These are phyloP conservation scores for Aspergillus bombycis DNA, from an alignment of 2,329 filamentous ascomycete genomes.

Conservation along the genomic window DNA sequence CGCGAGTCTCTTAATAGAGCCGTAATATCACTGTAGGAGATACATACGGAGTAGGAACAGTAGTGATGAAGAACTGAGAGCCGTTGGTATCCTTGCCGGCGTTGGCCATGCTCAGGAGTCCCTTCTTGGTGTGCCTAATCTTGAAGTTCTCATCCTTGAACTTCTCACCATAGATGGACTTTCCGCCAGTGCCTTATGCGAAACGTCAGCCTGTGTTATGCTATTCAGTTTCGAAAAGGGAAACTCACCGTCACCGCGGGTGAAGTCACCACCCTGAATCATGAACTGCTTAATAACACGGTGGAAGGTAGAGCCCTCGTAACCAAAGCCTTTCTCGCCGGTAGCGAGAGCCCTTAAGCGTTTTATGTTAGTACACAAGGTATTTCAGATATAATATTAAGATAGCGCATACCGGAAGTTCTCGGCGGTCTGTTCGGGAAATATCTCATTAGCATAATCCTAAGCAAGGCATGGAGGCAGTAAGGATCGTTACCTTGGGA, in stretches of 20 bases:
- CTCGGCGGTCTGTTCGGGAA: constrained; percentile 59
- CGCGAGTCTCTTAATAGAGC: background rate
- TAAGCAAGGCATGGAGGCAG: background rate
- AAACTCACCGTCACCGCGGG: constrained; percentile 58
- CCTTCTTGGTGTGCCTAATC: constrained; percentile 68
- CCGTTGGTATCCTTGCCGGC: constrained; percentile 67
- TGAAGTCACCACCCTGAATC: constrained; percentile 73
- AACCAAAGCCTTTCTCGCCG: constrained; percentile 69
- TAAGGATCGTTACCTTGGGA: constrained; percentile 55
- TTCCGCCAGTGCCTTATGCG: constrained; percentile 62
- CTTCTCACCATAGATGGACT: constrained; percentile 69
- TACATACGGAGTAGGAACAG: constrained; percentile 56
- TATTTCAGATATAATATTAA: background rate
- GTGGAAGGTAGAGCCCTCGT: constrained; percentile 69
- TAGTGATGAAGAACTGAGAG: constrained; percentile 70
- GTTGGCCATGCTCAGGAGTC: constrained; percentile 68
- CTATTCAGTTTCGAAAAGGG: background rate
- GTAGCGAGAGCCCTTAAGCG: constrained; percentile 59
- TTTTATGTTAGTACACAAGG: constrained; percentile 17
- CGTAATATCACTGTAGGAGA: background rate
- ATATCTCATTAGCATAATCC: constrained; percentile 17
- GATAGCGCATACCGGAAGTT: constrained; percentile 59
- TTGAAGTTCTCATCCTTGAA: constrained; percentile 74
- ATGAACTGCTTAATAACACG: constrained; percentile 72
- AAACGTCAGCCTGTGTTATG: constrained; percentile 14